Conservation (phyloP, 2,329 filamentous ascomycete genomes). For the Teratosphaeria zuluensis region DNA sequence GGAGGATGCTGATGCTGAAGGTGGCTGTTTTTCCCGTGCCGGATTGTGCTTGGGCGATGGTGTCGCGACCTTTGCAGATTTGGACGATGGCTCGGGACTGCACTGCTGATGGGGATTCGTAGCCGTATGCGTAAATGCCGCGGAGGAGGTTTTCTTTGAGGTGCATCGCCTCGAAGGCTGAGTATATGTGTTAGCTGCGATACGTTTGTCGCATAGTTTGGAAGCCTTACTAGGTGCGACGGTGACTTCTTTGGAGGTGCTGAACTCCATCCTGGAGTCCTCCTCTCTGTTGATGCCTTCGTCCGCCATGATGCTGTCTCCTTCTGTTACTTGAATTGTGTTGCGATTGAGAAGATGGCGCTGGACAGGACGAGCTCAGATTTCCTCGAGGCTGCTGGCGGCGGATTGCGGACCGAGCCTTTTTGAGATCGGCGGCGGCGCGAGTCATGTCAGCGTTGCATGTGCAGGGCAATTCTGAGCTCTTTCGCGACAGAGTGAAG, state of each 20-base stretch:
- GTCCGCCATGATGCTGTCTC: constrained; percentile 65
- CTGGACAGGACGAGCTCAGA: background rate
- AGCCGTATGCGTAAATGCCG: constrained; percentile 92
- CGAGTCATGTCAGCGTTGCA: background rate
- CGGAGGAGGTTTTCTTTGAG: constrained; percentile 90
- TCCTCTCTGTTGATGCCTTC: constrained; percentile 75
- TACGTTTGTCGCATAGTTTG: background rate
- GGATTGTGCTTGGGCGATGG: constrained; percentile 95
- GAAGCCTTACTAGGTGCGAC: constrained; percentile 72
- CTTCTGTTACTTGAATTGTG: no score
- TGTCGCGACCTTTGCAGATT: constrained; percentile 97
- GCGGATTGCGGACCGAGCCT: constrained; percentile 1
- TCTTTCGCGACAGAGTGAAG: background rate
- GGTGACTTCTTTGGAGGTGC: constrained; percentile 61
- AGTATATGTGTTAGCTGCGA: background rate
- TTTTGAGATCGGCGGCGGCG: background rate
- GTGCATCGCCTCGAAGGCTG: constrained; percentile 67
- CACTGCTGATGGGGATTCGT: constrained; percentile 94
- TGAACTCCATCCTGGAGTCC: constrained; percentile 96
- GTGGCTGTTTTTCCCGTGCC: constrained; percentile 99
- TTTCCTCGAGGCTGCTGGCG: background rate
- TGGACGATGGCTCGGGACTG: constrained; percentile 98
- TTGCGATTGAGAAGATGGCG: background rate
- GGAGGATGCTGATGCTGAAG: constrained; percentile 97
- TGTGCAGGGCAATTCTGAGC: background rate